Evolutionary conservation across 805 yeast species (phyloP), one percentile per base, ranked within the genome.

Genomic region (Lachancea kluyveri): DNA sequence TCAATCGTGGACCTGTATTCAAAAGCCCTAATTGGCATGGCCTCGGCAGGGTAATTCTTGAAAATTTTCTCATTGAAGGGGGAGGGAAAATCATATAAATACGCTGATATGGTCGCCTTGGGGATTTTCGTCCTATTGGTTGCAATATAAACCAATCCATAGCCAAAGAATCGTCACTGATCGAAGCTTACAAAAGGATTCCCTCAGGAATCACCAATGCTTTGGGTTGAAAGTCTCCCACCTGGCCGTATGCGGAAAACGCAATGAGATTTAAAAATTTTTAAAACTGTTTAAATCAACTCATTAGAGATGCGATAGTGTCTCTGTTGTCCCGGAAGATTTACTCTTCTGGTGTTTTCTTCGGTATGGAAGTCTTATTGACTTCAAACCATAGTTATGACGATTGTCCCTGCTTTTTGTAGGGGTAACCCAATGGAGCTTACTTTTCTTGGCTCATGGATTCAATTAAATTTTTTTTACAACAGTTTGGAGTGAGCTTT

Each of bases 221-320:
- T 77, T 78, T 72, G 85, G 87, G 87, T 45, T 26, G 86, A 79
- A 79, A 79, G 87, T 79, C 87, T 79, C 86, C 87, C 74, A 82
- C 82, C 82, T 60, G 57, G 38, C 37, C 46, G 40, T 57, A 62
- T 64, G 75, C 80, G 86, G 86, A 77, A 77, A 78, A 54, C 68
- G 65, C 47, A 59, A 46, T 57, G 68, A 62, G 68, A 56, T 57
- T 51, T 57, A 52, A 59, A 56, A 58, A 54, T 52, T 55, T 42
- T 31, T 48, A 45, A 48, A 42, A 52, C 25, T 52, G 40, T 52
- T 53, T 57, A 55, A 52, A 52, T 47, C 55, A 45, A 59, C 66
- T 59, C 64, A 55, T 52, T 57, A 57, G 43, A 18, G 27, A 7
- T 22, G 31, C 22, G 21, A 6, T 19, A 3, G 18, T 18, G 21